Base-by-base conservation (phyloP, 2,329 filamentous ascomycete species). In the Cladosporium oxysporum region DNA sequence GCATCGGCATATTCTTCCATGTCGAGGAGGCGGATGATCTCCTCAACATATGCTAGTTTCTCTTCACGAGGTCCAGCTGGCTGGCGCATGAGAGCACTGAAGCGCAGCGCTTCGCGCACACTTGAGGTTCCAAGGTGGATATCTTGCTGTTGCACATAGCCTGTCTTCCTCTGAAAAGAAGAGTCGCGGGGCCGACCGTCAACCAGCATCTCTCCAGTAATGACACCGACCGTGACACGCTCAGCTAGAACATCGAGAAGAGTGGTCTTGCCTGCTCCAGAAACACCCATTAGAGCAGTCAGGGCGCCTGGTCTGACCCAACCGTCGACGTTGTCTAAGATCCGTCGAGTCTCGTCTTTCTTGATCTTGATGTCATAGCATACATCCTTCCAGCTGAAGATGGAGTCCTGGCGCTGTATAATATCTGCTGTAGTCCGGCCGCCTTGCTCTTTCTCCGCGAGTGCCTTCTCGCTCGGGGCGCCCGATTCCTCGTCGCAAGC, bases 291-390 rank as follows among this genome's bases (percentile, higher is more conserved):
- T 2, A 96, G 83, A 47, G 92, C 93, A 16, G 93, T 97, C 63
- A 96, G 78, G 18, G 92, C 96, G 67, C 93, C 93, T 2, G 93
- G 93, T 79, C 96, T 95, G 67, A 97, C 92, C 91, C 92, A 97
- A 37, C 93, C 93, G 74, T 96, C 91, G 14, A 97, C 91, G 68
- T 95, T 83, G 72, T 97, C 89, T 66, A 97, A 81, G 72, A 97
- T 91, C 52, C 90, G 87, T 18, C 92, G 35, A 37, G 35, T 86
- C 1, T 84, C 80, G 72, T 94, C 87, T 14, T 83, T 83, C 82
- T 96, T 96, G 79, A 96, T 93, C 77, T 91, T 89, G 76, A 92
- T 90, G 52, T 85, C 84, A 70, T 87, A 97, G 79, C 90, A 93
- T 1, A 96, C 89, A 71, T 94, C 84, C 69, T 89, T 85, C 92